Percentiles rank a stretch among this genome's conserved stretches.
phyloP scores from a whole-genome alignment of 108 stramenopile genomes.

The Nitzschia sp. region DNA sequence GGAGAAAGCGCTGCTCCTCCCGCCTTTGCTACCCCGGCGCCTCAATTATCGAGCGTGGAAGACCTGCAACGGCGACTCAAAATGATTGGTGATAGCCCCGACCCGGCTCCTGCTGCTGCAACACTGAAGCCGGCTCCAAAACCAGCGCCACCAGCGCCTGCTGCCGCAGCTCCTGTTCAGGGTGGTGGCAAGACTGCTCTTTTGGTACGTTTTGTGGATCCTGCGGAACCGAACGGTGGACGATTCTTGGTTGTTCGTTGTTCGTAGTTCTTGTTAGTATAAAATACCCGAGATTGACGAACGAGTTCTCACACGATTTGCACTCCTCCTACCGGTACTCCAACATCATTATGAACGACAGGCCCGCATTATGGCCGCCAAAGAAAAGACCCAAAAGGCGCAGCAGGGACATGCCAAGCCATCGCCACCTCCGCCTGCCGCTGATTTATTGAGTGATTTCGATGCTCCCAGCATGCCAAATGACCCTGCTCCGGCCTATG shows the following conservation, averaged over 20 bases:
- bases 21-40: slow-evolving; percentile 14
- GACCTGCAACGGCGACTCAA: slow-evolving; percentile 73
- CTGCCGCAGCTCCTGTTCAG: slow-evolving; percentile 16
- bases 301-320: not conserved
- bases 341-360: no score
- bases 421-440: slow-evolving; percentile 3
- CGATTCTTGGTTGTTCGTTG: no score
- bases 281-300: not conserved
- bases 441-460: slow-evolving; percentile 35
- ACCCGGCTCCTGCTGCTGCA: slow-evolving; percentile 4
- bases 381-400: slow-evolving; percentile 66
- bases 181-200: slow-evolving; percentile 59
- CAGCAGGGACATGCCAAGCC: slow-evolving; percentile 13
- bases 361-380: slow-evolving; percentile 86
- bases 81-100: slow-evolving; percentile 30
- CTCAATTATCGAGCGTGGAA: slow-evolving; percentile 40
- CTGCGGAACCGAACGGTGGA: no score
- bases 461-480: slow-evolving; percentile 32
- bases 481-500: slow-evolving; percentile 56
- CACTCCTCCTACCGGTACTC: not conserved
- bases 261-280: not conserved
- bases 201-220: slow-evolving; percentile 62
- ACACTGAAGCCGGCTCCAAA: not conserved
- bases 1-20: slow-evolving; percentile 20
- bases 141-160: slow-evolving; percentile 24